Evolutionary conservation across 2,329 filamentous ascomycete species (phyloP).

Genomic region (Alternaria brassicae): DNA sequence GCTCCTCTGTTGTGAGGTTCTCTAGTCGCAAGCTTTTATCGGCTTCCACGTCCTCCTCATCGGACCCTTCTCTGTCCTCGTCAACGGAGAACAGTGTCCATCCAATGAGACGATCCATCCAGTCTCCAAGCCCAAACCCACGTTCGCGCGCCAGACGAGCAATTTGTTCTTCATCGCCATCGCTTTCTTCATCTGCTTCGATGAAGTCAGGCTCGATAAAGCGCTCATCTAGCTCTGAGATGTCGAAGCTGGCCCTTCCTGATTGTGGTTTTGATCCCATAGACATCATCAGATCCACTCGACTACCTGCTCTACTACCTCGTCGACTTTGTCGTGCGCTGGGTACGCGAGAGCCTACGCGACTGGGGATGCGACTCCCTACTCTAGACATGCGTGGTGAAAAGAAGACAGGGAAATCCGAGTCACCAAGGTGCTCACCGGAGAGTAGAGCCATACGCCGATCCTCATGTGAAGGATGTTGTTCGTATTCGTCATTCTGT

Average conservation of each 20-base stretch:
- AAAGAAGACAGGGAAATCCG: conserved; percentile 43
- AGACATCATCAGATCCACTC: conserved; percentile 49
- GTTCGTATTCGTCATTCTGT: conserved; percentile 47
- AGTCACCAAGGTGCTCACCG: conserved; percentile 44
- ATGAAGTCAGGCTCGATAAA: conserved; percentile 59
- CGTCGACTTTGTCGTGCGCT: conserved; percentile 50
- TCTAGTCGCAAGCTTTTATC: conserved; percentile 32
- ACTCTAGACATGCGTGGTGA: conserved; percentile 40
- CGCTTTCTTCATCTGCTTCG: conserved; percentile 52
- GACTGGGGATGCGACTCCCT: conserved; percentile 48
- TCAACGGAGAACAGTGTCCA: conserved; percentile 64
- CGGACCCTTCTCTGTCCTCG: conserved; percentile 53
- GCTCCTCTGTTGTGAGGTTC: conserved; percentile 49
- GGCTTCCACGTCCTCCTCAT: conserved; percentile 39
- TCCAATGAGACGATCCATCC: conserved; percentile 65
- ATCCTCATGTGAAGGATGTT: conserved; percentile 31
- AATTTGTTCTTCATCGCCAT: conserved; percentile 61
- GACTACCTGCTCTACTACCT: conserved; percentile 45
- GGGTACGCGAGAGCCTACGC: conserved; percentile 48
- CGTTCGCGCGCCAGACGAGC: conserved; percentile 59
- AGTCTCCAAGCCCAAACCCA: conserved; percentile 63
- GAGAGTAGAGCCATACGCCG: conserved; percentile 40
- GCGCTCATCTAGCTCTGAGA: conserved; percentile 32
- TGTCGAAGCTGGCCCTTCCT: conserved; percentile 42
- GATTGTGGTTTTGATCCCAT: conserved; percentile 26